phyloP scores from a whole-genome alignment of 2,329 filamentous ascomycete genomes.

The Pleoardoris graminearum region DNA sequence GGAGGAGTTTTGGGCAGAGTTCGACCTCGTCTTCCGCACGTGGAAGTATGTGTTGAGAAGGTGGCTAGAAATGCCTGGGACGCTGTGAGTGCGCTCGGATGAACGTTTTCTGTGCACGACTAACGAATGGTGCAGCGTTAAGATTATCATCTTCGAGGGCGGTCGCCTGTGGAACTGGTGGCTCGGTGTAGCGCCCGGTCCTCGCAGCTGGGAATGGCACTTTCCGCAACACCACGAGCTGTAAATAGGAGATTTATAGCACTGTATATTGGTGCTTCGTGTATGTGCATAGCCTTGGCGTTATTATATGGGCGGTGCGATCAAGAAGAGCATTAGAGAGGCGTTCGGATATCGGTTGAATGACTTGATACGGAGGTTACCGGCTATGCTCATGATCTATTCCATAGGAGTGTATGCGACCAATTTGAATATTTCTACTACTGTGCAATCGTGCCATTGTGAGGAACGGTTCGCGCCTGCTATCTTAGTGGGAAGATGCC shows the following conservation, averaged over 20 bases:
- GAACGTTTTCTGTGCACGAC: not conserved
- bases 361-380: no score
- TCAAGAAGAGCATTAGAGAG: constrained; percentile 3
- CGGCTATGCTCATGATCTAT: no score
- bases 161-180: constrained; percentile 63
- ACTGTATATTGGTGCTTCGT: not conserved
- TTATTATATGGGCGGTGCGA: not conserved
- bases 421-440: no score
- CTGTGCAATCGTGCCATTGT: no score
- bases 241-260: constrained; percentile 4
- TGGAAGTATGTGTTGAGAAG: constrained; percentile 67
- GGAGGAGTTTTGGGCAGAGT: constrained; percentile 67
- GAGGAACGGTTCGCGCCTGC: no score
- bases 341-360: constrained; percentile 4
- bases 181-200: constrained; percentile 63
- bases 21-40: constrained; percentile 64
- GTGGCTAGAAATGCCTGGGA: constrained; percentile 71
- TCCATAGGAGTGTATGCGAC: no score
- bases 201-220: constrained; percentile 59
- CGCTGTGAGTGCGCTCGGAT: constrained; percentile 65
- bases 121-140: constrained; percentile 45
- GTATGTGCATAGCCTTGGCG: constrained; percentile 8
- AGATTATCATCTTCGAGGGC: constrained; percentile 59
- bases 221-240: constrained; percentile 35
- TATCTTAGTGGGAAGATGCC: no score